Evolutionary conservation across 306 rosid genomes (phyloP), one percentile per base, ranked within the genome.

Genomic region (Ormosia semicastrata): DNA sequence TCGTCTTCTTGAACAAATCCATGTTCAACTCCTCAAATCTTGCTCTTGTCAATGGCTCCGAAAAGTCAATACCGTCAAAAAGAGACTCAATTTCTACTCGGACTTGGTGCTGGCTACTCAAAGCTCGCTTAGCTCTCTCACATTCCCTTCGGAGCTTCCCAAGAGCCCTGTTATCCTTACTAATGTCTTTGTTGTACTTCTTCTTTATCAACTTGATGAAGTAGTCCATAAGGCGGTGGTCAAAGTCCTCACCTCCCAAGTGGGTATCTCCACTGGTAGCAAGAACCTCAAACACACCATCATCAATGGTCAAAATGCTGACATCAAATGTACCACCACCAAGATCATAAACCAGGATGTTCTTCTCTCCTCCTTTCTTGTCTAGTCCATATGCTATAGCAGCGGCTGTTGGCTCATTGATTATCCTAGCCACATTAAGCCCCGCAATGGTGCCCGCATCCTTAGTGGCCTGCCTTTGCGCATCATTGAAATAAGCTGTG

Each of bases 321-420:
- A 90, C 94, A 85, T 90, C 91, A 78, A 90, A 88, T 32, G 94
- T 86, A 29, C 94, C 92, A 58, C 91, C 93, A 37, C 93, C 93
- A 70, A 90, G 93, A 75, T 90, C 91, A 66, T 66, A 90, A 29
- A 90, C 89, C 39, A 90, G 11, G 1, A 86, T 81, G 84, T 86
- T 90, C 79, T 77, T 66, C 68, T 85, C 94, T 6, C 63, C 82
- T 8, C 72, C 91, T 50, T 82, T 88, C 81, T 87, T 86, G 85
- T 88, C 88, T 2, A 84, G 66, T 44, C 90, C 94, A 54, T 86
- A 86, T 50, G 94, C 88, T 40, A 90, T 84, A 12, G 91, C 90
- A 4, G 90, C 88, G 0, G 94, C 90, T 0, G 90, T 86, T 0
- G 90, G 89, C 69, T 88, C 94, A 18, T 88, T 90, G 80, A 88